A percentile compares a stretch with the other conserved stretches of the same genome.
phyloP scores from a whole-genome alignment of 805 yeast species.

The Yarrowia porcina region DNA sequence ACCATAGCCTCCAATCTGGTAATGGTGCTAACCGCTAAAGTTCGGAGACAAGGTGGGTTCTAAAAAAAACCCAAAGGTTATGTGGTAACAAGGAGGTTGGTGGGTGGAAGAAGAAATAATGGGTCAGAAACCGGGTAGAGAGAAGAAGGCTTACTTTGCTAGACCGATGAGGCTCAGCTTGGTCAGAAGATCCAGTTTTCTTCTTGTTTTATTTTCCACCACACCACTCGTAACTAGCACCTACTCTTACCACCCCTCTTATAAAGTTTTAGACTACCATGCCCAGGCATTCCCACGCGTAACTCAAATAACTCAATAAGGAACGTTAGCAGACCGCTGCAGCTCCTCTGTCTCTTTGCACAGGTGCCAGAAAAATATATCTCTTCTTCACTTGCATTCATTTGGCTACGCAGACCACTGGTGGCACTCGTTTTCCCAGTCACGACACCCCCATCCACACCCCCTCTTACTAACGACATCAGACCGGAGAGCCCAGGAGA shows the following conservation, averaged over 20 bases:
- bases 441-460: not conserved
- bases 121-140: too few species aligned
- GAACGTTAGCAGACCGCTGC: conserved; percentile 7
- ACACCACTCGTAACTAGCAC: not conserved
- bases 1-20: not conserved
- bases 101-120: too few species aligned
- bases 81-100: not conserved
- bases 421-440: conserved; percentile 21
- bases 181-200: too few species aligned
- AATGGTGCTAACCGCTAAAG: not conserved
- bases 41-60: conserved; percentile 14
- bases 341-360: not conserved
- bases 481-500: not conserved
- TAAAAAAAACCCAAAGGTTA: conserved; percentile 2
- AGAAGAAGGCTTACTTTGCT: too few species aligned
- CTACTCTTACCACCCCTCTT: not conserved
- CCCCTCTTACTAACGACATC: not conserved
- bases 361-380: not conserved
- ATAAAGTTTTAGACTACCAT: not conserved
- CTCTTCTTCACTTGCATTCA: conserved; percentile 21
- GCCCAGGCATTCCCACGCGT: conserved; percentile 25
- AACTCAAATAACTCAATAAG: conserved; percentile 9
- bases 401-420: not conserved
- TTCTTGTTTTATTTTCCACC: too few species aligned
- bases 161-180: too few species aligned